phyloP scores from a whole-genome alignment of 2,329 filamentous ascomycete species.

The Fusarium bactridioides region DNA sequence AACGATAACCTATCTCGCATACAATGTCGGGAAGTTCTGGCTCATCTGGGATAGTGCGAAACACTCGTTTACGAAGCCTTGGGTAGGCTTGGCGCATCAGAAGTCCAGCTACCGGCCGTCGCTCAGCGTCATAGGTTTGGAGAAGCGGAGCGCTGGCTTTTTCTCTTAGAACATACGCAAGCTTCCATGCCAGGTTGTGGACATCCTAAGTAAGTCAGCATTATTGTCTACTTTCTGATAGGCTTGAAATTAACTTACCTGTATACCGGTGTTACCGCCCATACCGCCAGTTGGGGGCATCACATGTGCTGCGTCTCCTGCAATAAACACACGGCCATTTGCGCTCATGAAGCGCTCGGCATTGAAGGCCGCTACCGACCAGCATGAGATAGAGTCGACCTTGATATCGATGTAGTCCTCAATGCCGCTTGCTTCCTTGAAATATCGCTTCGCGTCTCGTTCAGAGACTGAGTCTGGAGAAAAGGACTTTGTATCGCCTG shows the following conservation, averaged over 20 bases:
- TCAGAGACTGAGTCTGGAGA: not conserved
- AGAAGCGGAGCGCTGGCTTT: not conserved
- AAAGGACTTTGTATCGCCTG: not conserved
- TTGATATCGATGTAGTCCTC: not conserved
- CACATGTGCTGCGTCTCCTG: not conserved
- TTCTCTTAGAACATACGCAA: not conserved
- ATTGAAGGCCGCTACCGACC: not conserved
- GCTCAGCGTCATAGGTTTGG: not conserved
- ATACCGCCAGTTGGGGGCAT: not conserved
- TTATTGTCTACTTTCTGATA: accelerated
- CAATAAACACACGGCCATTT: not conserved
- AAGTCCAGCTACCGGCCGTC: not conserved
- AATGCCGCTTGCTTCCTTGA: not conserved
- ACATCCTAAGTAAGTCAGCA: not conserved
- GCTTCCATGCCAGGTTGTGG: not conserved
- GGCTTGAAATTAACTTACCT: not conserved
- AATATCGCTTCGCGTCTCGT: not conserved
- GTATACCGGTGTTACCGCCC: not conserved
- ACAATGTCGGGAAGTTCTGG: not conserved
- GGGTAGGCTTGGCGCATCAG: not conserved
- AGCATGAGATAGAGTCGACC: not conserved
- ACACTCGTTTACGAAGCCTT: not conserved
- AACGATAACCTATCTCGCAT: not conserved
- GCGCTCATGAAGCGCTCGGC: not conserved
- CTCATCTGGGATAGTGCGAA: not conserved